Percentiles rank a stretch among this genome's conserved stretches.
Evolutionary conservation across 1,139 yeast species (phyloP).

Genomic region (Suhomyces wounanorum): DNA sequence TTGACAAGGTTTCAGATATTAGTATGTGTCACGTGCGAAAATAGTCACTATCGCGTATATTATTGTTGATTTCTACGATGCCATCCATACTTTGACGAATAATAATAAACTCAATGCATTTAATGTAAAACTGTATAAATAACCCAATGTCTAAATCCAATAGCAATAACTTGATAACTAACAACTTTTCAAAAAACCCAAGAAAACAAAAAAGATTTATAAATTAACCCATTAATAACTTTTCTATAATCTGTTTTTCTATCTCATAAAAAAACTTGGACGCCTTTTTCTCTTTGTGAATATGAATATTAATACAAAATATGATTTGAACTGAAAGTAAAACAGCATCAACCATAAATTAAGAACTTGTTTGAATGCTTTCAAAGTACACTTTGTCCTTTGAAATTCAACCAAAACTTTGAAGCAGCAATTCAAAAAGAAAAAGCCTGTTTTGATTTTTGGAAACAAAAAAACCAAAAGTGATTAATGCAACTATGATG

Average conservation of each 20-base stretch:
- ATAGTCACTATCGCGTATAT: not conserved
- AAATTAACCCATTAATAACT: slow-evolving; percentile 36
- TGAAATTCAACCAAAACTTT: slow-evolving; percentile 12
- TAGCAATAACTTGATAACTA: slow-evolving; percentile 17
- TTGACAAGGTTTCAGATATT: too few species aligned
- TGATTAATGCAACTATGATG: slow-evolving; percentile 26
- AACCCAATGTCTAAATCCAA: slow-evolving; percentile 48
- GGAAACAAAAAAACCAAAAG: slow-evolving; percentile 21
- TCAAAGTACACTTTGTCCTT: slow-evolving; percentile 2
- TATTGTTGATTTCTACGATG: not conserved
- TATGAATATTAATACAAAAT: slow-evolving; percentile 20
- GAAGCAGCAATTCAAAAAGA: slow-evolving; percentile 15
- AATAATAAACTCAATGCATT: slow-evolving; percentile 10
- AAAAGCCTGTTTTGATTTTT: slow-evolving; percentile 11
- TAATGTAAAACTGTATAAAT: slow-evolving; percentile 23
- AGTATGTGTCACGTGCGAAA: too few species aligned
- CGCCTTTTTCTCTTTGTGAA: slow-evolving; percentile 17
- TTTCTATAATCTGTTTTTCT: slow-evolving; percentile 22
- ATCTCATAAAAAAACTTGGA: slow-evolving; percentile 14
- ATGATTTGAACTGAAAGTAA: slow-evolving; percentile 14
- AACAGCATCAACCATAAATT: slow-evolving; percentile 16
- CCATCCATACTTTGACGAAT: too few species aligned
- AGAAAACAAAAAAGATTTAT: slow-evolving; percentile 29
- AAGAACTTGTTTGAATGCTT: slow-evolving; percentile 6
- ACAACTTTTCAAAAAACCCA: slow-evolving; percentile 18